Base-by-base conservation (phyloP, 1,284 basidiomycete genomes). In the Marasmius fiardii region DNA sequence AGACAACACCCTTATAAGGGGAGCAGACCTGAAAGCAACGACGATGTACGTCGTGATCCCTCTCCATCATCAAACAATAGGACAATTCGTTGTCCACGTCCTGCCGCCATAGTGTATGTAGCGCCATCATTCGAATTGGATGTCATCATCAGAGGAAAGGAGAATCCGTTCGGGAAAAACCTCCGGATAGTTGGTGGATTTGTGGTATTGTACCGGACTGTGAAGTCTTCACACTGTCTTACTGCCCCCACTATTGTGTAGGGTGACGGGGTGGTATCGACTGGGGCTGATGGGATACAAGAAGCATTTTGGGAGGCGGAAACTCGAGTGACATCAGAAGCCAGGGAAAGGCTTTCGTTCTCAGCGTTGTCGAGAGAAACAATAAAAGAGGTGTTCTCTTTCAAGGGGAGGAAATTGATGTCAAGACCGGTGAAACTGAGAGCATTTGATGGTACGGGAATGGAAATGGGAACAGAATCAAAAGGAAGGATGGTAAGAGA, bases 401-500 rank as follows among this genome's bases (percentile, higher is more conserved):
- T 59, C 16, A 84, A 68, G 8, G 84, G 84, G 2, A 86, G 68
- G 63, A 81, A 82, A 2, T 76, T 74, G 57, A 84, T 69, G 23
- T 67, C 66, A 16, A 79, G 72, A 3, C 78, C 70, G 10, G 67
- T 74, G 4, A 72, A 71, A 56, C 73, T 67, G 23, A 73, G 64
- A 10, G 69, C 65, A 35, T 70, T 63, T 55, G 78, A 71, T 10
- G 77, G 73, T 51, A 85, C 72, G 12, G 73, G 68, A 54, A 86
- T 75, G 44, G 71, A 69, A 45, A 83, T 67, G 1, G 81, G 79
- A 12, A 71, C 71, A 14, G 75, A 75, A 60, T 77, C 75, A 63
- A 83, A 71, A 52, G 83, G 83, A 61, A 86, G 63, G 65, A 87
- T 66, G 47, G 77, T 78, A 58, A 86, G 71, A 14, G 70, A 70